These are phyloP conservation scores for Olyra latifolia DNA, from an alignment of 176 grass and related monocot genomes.

Conservation along the genomic window DNA sequence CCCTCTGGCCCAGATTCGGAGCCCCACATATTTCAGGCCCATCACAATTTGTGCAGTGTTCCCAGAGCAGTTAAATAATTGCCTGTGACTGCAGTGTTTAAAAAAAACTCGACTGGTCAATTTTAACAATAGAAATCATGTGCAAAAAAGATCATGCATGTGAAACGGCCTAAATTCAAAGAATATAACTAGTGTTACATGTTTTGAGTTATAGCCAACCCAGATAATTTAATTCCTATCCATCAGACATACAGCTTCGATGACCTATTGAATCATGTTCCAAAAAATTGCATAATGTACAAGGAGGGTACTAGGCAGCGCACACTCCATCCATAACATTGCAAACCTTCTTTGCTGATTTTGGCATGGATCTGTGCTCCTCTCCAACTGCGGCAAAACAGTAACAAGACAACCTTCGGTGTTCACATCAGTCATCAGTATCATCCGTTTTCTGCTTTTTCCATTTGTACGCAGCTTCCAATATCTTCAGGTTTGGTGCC, in stretches of 20 bases:
- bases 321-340: not conserved
- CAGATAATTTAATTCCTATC: constrained; percentile 12
- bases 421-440: constrained; percentile 47
- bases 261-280: not conserved
- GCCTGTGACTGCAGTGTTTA: not conserved
- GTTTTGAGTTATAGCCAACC: not conserved
- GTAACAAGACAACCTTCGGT: not conserved
- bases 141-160: not conserved
- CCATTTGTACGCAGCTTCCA: constrained; percentile 89
- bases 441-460: constrained; percentile 70
- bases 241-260: not conserved
- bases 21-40: not conserved
- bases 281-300: not conserved
- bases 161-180: not conserved
- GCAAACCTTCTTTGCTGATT: not conserved
- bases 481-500: constrained; percentile 79
- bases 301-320: not conserved
- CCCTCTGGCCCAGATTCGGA: not conserved
- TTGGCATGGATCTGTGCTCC: not conserved
- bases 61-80: not conserved
- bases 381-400: not conserved
- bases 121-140: not conserved
- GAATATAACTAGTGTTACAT: not conserved
- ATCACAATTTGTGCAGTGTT: not conserved
- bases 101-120: not conserved